A percentile compares a stretch with the other conserved stretches of the same genome.
Evolutionary conservation across 768 basidiomycete genomes (phyloP).

Genomic region (Boletus tylopilopsis): DNA sequence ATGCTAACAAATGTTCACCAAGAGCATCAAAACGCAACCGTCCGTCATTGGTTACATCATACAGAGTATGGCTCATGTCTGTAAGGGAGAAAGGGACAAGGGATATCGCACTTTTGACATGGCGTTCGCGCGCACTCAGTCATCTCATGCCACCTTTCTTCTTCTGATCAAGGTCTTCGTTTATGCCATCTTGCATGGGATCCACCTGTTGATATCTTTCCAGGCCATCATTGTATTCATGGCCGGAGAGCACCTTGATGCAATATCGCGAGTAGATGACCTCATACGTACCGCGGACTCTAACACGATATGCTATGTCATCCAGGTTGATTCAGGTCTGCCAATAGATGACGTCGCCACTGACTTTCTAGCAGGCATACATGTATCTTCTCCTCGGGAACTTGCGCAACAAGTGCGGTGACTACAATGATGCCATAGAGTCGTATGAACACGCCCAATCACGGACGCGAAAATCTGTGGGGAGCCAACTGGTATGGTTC

Average conservation of each 20-base stretch:
- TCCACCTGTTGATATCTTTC: neutral
- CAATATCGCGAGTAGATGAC: neutral
- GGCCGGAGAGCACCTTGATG: neutral
- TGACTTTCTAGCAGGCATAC: neutral
- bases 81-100: neutral
- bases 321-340: neutral
- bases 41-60: neutral
- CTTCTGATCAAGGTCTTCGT: neutral
- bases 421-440: neutral
- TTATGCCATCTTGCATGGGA: neutral
- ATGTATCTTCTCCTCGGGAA: conserved; percentile 9
- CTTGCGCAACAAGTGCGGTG: neutral
- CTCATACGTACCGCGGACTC: neutral
- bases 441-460: neutral
- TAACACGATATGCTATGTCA: neutral
- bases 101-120: neutral
- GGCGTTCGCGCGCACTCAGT: neutral
- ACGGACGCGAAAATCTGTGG: neutral
- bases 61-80: too few relatives aligned
- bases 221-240: conserved; percentile 4
- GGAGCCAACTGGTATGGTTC: too few relatives aligned
- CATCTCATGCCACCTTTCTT: neutral
- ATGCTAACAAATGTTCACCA: neutral
- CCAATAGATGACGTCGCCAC: neutral
- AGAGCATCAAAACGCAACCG: neutral